Percentiles rank a stretch among this genome's conserved stretches.
Evolutionary conservation across 2,329 filamentous ascomycete genomes (phyloP).

Genomic region (Calonectria hongkongensis): DNA sequence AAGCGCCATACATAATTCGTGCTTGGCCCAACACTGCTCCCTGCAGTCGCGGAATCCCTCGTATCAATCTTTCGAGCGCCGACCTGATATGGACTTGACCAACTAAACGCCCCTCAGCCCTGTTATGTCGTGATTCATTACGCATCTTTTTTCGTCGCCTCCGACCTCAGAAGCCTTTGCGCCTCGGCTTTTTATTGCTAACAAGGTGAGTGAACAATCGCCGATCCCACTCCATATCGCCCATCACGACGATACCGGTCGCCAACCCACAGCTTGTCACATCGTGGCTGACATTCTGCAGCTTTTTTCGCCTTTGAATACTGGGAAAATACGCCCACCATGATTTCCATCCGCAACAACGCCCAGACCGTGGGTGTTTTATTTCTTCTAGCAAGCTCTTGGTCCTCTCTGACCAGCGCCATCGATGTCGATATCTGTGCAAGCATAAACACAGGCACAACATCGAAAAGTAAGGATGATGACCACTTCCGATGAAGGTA

Average conservation of each 20-base stretch:
- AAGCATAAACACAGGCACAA: constrained; percentile 60
- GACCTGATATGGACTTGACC: constrained; percentile 52
- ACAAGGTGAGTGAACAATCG: constrained; percentile 49
- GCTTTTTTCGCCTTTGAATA: background rate
- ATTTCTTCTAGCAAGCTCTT: constrained; percentile 52
- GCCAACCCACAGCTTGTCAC: constrained; percentile 1
- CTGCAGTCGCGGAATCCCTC: constrained; percentile 41
- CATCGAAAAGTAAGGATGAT: constrained; percentile 55
- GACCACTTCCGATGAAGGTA: too few species aligned
- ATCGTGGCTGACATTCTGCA: constrained; percentile 11
- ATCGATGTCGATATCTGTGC: constrained; percentile 60
- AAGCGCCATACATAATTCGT: constrained; percentile 23
- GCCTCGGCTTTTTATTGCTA: constrained; percentile 42
- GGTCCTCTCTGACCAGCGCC: constrained; percentile 50
- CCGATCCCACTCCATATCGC: background rate
- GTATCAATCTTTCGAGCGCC: constrained; percentile 42
- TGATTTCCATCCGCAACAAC: constrained; percentile 50
- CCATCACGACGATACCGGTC: background rate
- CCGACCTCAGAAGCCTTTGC: constrained; percentile 45
- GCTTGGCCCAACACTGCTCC: constrained; percentile 39
- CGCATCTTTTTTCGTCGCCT: constrained; percentile 48
- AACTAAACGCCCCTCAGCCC: constrained; percentile 45
- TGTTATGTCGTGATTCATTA: constrained; percentile 52
- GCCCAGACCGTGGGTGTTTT: constrained; percentile 47
- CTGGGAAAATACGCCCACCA: constrained; percentile 42